A percentile compares a stretch with the other conserved stretches of the same genome.
Conservation (phyloP, 352 stramenopile genomes). For the Elongisporangium anandrum region DNA sequence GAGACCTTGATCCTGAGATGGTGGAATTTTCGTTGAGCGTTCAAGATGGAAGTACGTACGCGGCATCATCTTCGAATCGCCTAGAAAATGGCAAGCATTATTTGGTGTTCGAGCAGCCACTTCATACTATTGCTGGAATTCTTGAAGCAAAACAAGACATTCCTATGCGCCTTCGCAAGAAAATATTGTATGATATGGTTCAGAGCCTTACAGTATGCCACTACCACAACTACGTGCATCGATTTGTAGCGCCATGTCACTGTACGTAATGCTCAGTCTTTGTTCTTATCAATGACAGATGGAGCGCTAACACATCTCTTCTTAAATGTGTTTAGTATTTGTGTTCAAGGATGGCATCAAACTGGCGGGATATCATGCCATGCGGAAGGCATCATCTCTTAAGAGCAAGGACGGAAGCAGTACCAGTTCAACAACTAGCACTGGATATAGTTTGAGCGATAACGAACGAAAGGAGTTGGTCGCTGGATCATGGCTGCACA, state of each 20-base stretch:
- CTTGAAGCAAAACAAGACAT: conserved; percentile 57
- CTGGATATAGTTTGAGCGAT: conserved; percentile 64
- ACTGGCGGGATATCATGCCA: conserved; percentile 65
- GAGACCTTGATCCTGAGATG: conserved; percentile 22
- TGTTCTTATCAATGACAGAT: neutral
- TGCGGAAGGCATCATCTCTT: conserved; percentile 39
- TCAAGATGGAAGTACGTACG: neutral
- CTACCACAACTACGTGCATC: conserved; percentile 70
- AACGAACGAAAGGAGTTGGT: conserved; percentile 74
- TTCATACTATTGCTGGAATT: conserved; percentile 74
- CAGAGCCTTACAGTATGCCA: conserved; percentile 55
- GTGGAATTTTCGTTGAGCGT: conserved; percentile 14
- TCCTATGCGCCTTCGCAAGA: conserved; percentile 46
- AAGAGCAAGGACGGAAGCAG: conserved; percentile 23
- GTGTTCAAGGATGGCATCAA: conserved; percentile 64
- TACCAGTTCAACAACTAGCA: conserved; percentile 12
- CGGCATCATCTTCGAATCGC: conserved; percentile 7
- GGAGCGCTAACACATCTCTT: neutral
- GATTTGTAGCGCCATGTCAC: conserved; percentile 64
- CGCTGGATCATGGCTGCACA: conserved; percentile 57
- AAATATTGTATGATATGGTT: conserved; percentile 70
- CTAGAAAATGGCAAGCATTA: conserved; percentile 55
- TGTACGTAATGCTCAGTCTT: conserved; percentile 14
- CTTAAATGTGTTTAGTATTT: conserved; percentile 38
- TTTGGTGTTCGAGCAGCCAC: conserved; percentile 70